A percentile compares a stretch with the other conserved stretches of the same genome.
These are phyloP conservation scores for Cucurbita argyrosperma DNA, from an alignment of 306 rosid genomes.

Conservation along the genomic window DNA sequence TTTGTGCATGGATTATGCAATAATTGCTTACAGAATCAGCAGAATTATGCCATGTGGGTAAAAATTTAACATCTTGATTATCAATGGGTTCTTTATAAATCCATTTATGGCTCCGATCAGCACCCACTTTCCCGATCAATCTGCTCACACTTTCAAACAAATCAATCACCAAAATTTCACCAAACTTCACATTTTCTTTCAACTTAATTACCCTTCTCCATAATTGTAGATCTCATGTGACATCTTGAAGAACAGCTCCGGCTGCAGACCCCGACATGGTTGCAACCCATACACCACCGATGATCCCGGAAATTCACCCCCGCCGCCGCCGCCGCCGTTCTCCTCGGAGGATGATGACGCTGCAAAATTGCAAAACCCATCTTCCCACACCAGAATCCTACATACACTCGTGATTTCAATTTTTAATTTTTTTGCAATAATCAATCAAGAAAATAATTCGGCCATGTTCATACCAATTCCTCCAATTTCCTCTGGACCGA, in stretches of 20 bases:
- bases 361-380: slow-evolving; percentile 92
- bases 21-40: slow-evolving; percentile 48
- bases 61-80: slow-evolving; percentile 74
- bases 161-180: background rate
- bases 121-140: slow-evolving; percentile 95
- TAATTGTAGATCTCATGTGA: slow-evolving; percentile 99
- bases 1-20: slow-evolving; percentile 11
- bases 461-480: slow-evolving; percentile 52
- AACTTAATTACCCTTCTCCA: slow-evolving; percentile 74
- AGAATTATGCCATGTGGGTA: slow-evolving; percentile 94
- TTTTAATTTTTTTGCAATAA: background rate
- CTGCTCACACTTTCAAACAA: slow-evolving; percentile 15
- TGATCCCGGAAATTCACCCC: slow-evolving; percentile 35
- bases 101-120: slow-evolving; percentile 97
- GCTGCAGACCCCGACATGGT: slow-evolving; percentile 66
- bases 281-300: slow-evolving; percentile 52
- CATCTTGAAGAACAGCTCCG: slow-evolving; percentile 99
- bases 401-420: background rate
- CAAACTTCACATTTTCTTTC: background rate
- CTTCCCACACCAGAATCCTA: slow-evolving; percentile 99
- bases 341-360: slow-evolving; percentile 50
- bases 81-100: slow-evolving; percentile 82
- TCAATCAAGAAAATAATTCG: background rate
- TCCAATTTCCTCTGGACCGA: slow-evolving; percentile 96
- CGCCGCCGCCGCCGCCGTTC: slow-evolving; percentile 11